Evolutionary conservation across 2,329 filamentous ascomycete species (phyloP).

Genomic region (Samsoniella hepiali): DNA sequence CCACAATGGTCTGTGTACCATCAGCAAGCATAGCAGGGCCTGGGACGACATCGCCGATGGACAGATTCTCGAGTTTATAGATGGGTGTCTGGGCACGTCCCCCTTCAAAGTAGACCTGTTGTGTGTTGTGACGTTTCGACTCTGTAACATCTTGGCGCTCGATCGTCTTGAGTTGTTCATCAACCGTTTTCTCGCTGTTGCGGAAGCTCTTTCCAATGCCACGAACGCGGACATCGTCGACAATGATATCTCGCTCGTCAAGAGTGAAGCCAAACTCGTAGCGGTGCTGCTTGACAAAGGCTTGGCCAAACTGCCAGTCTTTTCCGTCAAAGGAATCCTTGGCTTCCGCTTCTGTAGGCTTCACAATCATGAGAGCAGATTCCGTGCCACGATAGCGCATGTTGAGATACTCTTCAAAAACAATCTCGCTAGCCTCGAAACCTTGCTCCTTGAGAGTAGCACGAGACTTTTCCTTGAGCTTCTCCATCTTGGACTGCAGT

Average conservation of each 20-base stretch:
- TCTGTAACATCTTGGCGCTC: slow-evolving; percentile 54
- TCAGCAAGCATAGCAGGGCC: slow-evolving; percentile 87
- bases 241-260: slow-evolving; percentile 77
- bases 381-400: slow-evolving; percentile 91
- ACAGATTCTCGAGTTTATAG: slow-evolving; percentile 74
- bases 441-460: slow-evolving; percentile 71
- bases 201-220: slow-evolving; percentile 88
- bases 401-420: slow-evolving; percentile 90
- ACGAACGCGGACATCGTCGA: slow-evolving; percentile 84
- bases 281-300: slow-evolving; percentile 82
- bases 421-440: slow-evolving; percentile 69
- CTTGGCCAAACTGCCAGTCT: slow-evolving; percentile 78
- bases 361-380: slow-evolving; percentile 85
- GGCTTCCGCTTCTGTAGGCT: slow-evolving; percentile 62
- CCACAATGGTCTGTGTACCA: slow-evolving; percentile 86
- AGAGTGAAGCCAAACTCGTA: slow-evolving; percentile 93
- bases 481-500: slow-evolving; percentile 70
- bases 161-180: slow-evolving; percentile 74
- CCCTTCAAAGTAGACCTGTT: slow-evolving; percentile 79
- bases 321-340: slow-evolving; percentile 59
- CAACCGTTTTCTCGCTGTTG: slow-evolving; percentile 75
- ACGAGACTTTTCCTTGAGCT: slow-evolving; percentile 72
- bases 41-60: slow-evolving; percentile 66
- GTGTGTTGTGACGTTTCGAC: slow-evolving; percentile 61
- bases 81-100: slow-evolving; percentile 75